A percentile compares a stretch with the other conserved stretches of the same genome.
These are phyloP conservation scores for Fusarium scirpi DNA, from an alignment of 2,329 filamentous ascomycete genomes.

Conservation along the genomic window DNA sequence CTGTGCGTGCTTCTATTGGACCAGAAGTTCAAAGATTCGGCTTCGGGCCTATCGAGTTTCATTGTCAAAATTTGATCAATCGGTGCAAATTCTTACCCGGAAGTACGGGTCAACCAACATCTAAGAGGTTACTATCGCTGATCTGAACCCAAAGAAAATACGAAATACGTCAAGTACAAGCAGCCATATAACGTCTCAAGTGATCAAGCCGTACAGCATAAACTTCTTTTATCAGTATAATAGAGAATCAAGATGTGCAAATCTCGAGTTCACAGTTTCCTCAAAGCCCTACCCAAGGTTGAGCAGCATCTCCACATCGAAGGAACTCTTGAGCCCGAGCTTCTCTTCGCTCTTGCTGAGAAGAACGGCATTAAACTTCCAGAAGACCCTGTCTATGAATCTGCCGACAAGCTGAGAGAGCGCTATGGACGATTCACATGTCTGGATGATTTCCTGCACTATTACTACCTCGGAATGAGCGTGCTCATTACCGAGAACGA, in stretches of 20 bases:
- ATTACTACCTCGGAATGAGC: slow-evolving; percentile 82
- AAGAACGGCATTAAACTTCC: slow-evolving; percentile 75
- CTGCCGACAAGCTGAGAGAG: slow-evolving; percentile 66
- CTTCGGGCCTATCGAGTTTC: slow-evolving; percentile 16
- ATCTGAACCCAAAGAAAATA: neutral
- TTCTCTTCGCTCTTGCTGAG: slow-evolving; percentile 76
- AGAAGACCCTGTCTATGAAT: slow-evolving; percentile 72
- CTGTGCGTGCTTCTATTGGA: slow-evolving; percentile 30
- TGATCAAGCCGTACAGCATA: neutral
- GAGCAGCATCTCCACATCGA: slow-evolving; percentile 87
- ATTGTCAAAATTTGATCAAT: slow-evolving; percentile 14
- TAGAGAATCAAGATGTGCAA: slow-evolving; percentile 63
- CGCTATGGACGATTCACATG: slow-evolving; percentile 77
- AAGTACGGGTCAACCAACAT: neutral
- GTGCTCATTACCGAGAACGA: slow-evolving; percentile 74
- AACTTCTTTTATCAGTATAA: neutral
- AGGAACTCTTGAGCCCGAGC: slow-evolving; percentile 75
- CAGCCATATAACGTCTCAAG: neutral
- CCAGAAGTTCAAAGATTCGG: slow-evolving; percentile 7
- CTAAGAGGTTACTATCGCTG: neutral
- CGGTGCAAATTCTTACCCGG: slow-evolving; percentile 8
- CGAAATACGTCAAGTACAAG: neutral
- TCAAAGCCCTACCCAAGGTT: slow-evolving; percentile 78
- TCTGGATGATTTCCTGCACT: slow-evolving; percentile 81
- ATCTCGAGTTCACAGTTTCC: slow-evolving; percentile 63